A percentile compares a stretch with the other conserved stretches of the same genome.
Conservation (phyloP, 352 stramenopile species). For the Pythium periplocum region DNA sequence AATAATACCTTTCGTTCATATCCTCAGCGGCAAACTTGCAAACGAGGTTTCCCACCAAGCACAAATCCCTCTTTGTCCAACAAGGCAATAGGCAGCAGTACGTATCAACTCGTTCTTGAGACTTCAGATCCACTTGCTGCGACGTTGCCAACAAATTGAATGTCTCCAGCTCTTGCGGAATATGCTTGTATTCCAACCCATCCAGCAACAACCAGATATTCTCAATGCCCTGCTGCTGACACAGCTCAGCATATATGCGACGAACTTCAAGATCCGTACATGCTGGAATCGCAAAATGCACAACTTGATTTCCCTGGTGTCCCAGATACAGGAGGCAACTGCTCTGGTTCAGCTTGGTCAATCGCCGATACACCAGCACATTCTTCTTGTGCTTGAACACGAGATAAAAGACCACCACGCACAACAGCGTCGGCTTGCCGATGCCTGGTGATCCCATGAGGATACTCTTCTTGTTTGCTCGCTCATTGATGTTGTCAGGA, state of each 20-base stretch:
- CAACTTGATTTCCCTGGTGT: slow-evolving; percentile 8
- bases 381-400: slow-evolving; percentile 23
- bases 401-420: slow-evolving; percentile 15
- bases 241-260: background rate
- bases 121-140: slow-evolving; percentile 13
- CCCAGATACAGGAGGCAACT: slow-evolving; percentile 18
- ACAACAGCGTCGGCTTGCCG: slow-evolving; percentile 18
- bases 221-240: background rate
- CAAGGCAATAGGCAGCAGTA: slow-evolving; percentile 12
- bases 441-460: slow-evolving; percentile 12
- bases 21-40: background rate
- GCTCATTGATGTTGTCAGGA: background rate
- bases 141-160: slow-evolving; percentile 13
- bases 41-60: background rate
- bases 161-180: slow-evolving; percentile 5
- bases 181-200: slow-evolving; percentile 15
- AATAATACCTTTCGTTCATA: slow-evolving; percentile 9
- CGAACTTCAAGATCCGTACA: background rate
- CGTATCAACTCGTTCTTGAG: slow-evolving; percentile 1
- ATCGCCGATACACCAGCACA: slow-evolving; percentile 18
- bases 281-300: slow-evolving; percentile 1
- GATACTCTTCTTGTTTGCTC: slow-evolving; percentile 15
- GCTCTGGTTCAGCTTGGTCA: slow-evolving; percentile 4
- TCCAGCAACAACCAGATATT: slow-evolving; percentile 19
- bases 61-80: slow-evolving; percentile 10